A percentile compares a stretch with the other conserved stretches of the same genome.
These are phyloP conservation scores for Umbelopsis isabellina DNA, from an alignment of 192 early-diverging fungal species.

Conservation along the genomic window DNA sequence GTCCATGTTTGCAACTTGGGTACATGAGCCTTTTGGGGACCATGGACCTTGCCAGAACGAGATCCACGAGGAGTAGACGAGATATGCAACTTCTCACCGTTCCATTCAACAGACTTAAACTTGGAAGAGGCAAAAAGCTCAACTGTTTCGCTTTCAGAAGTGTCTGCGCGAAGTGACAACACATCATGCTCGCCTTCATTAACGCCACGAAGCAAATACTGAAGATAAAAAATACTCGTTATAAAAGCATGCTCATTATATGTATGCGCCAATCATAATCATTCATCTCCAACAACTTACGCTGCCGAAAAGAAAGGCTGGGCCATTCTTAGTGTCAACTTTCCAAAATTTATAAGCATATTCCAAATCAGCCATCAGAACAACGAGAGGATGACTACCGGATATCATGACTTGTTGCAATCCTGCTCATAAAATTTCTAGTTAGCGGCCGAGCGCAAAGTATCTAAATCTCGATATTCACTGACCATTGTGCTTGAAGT, in stretches of 20 bases:
- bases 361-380: slow-evolving; percentile 27
- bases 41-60: not conserved
- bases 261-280: not conserved
- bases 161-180: slow-evolving; percentile 23
- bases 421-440: not conserved
- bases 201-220: slow-evolving; percentile 18
- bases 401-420: slow-evolving; percentile 13
- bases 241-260: not conserved
- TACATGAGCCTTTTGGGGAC: not conserved
- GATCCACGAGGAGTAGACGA: slow-evolving; percentile 18
- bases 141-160: not conserved
- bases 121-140: slow-evolving; percentile 27
- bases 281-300: slow-evolving; percentile 16
- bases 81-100: slow-evolving; percentile 6
- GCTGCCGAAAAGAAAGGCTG: slow-evolving; percentile 23
- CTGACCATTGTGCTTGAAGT: slow-evolving; percentile 4
- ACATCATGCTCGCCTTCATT: not conserved
- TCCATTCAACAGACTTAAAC: slow-evolving; percentile 20
- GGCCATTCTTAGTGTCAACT: slow-evolving; percentile 21
- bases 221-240: not conserved
- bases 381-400: slow-evolving; percentile 1
- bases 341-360: slow-evolving; percentile 28
- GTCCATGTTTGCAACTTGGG: slow-evolving; percentile 22
- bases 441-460: not conserved
- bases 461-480: not conserved